Conservation (phyloP, 371 early-diverging fungal genomes). For the Syncephalis fuscata region DNA sequence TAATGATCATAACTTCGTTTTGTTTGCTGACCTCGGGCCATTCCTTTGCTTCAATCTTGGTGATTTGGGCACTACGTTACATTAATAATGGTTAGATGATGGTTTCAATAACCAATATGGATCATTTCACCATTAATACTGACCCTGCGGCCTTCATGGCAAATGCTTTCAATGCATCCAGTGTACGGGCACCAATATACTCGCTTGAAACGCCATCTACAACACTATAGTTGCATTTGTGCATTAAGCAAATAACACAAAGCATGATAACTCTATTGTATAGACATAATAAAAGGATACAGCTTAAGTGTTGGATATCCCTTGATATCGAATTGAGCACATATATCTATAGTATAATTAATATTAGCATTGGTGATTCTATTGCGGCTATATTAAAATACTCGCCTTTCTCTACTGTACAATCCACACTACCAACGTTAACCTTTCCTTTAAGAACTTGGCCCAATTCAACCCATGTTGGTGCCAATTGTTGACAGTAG, state of each 20-base stretch:
- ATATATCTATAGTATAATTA: constrained; percentile 19
- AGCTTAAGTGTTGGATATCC: constrained; percentile 76
- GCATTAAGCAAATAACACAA: neutral
- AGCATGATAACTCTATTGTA: constrained; percentile 2
- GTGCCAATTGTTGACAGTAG: constrained; percentile 69
- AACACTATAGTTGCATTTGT: constrained; percentile 4
- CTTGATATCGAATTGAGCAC: constrained; percentile 32
- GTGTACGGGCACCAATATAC: constrained; percentile 31
- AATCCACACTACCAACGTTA: constrained; percentile 73
- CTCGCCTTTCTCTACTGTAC: constrained; percentile 34
- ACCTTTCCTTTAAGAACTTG: constrained; percentile 37
- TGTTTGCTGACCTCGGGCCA: too few species aligned
- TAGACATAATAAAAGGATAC: constrained; percentile 11
- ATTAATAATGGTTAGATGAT: too few species aligned
- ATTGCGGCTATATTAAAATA: neutral
- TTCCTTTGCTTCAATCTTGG: too few species aligned
- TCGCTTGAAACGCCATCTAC: constrained; percentile 22
- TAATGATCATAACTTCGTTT: too few species aligned
- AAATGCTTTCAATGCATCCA: constrained; percentile 27
- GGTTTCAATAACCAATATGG: neutral
- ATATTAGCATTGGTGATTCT: neutral
- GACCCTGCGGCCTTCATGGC: constrained; percentile 17
- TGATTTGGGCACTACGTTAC: too few species aligned
- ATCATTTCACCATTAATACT: neutral
- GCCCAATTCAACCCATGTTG: constrained; percentile 57